Evolutionary conservation across 2,329 filamentous ascomycete species (phyloP).

Genomic region (Ascochyta lentis): DNA sequence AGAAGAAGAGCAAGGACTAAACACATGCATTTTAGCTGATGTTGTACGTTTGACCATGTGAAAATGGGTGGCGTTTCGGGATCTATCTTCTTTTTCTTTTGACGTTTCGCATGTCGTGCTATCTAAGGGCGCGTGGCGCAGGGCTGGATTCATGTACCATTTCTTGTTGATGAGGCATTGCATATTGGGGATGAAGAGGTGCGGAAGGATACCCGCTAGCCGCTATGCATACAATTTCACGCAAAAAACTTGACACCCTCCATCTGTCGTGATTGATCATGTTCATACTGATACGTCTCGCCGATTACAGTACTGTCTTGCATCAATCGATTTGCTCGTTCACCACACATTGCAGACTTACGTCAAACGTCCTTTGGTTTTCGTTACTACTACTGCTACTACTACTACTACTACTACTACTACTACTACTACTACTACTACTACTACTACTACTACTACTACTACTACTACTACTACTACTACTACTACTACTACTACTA

Average conservation of each 20-base stretch:
- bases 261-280: background rate
- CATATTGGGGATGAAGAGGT: constrained; percentile 17
- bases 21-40: constrained; percentile 12
- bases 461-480: too few species aligned
- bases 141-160: constrained; percentile 27
- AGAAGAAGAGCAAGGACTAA: constrained; percentile 62
- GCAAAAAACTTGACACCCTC: constrained; percentile 9
- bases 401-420: too few species aligned
- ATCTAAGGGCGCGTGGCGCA: constrained; percentile 24
- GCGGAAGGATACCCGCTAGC: constrained; percentile 20
- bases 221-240: constrained; percentile 18
- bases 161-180: constrained; percentile 26
- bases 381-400: too few species aligned
- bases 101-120: constrained; percentile 18
- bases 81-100: constrained; percentile 18
- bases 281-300: too few species aligned
- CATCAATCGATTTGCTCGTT: background rate
- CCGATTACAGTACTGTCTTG: background rate
- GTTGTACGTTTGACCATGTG: constrained; percentile 21
- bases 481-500: too few species aligned
- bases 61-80: constrained; percentile 23
- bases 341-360: too few species aligned
- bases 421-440: too few species aligned
- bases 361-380: too few species aligned
- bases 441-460: too few species aligned